These are phyloP conservation scores for Orbilia javanica DNA, from an alignment of 2,329 filamentous ascomycete genomes.

Conservation along the genomic window DNA sequence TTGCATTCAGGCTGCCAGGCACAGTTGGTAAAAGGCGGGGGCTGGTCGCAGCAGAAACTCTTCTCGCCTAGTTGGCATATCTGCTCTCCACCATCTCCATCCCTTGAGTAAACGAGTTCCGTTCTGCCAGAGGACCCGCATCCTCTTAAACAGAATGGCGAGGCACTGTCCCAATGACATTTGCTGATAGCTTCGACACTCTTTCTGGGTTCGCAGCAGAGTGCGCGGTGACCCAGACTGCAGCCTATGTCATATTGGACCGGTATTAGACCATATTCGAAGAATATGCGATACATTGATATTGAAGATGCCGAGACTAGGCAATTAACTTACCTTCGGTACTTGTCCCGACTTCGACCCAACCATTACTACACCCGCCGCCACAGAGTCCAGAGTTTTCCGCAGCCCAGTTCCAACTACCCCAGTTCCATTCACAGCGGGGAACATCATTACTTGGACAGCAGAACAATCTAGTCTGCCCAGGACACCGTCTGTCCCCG, in stretches of 20 bases:
- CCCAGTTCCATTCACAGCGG: slow-evolving; percentile 24
- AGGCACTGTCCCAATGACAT: slow-evolving; percentile 16
- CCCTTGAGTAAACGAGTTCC: slow-evolving; percentile 7
- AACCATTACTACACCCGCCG: slow-evolving; percentile 8
- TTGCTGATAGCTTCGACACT: slow-evolving; percentile 17
- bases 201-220: slow-evolving; percentile 11
- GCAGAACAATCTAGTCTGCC: slow-evolving; percentile 8
- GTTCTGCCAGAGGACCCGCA: slow-evolving; percentile 18
- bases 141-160: slow-evolving; percentile 13
- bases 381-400: slow-evolving; percentile 18
- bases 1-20: slow-evolving; percentile 22
- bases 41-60: slow-evolving; percentile 22
- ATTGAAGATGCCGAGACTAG: too few relatives aligned
- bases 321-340: slow-evolving; percentile 2
- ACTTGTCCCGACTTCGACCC: slow-evolving; percentile 21
- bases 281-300: too few relatives aligned
- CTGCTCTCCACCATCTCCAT: slow-evolving; percentile 15
- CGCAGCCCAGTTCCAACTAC: slow-evolving; percentile 17
- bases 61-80: slow-evolving; percentile 3
- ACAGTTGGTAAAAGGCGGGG: slow-evolving; percentile 15
- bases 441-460: slow-evolving; percentile 22
- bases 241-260: background rate
- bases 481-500: slow-evolving; percentile 10
- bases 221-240: slow-evolving; percentile 10
- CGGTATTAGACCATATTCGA: background rate